Percentiles rank a stretch among this genome's conserved stretches.
These are phyloP conservation scores for Ustilago shanxiensis DNA, from an alignment of 1,284 basidiomycete species.

Conservation along the genomic window DNA sequence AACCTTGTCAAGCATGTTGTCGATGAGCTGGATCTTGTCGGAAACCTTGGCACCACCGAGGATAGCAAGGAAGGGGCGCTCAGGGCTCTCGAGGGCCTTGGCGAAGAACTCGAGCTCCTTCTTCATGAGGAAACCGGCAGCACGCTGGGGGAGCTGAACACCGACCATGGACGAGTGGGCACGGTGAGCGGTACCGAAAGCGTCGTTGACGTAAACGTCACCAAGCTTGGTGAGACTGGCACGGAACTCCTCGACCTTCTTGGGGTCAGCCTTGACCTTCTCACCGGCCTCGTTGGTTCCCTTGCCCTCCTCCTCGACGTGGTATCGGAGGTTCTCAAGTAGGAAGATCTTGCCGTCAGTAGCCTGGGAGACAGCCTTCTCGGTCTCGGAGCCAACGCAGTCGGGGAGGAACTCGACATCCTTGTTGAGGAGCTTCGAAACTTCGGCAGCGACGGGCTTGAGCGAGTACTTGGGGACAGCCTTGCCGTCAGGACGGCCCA, in stretches of 20 bases:
- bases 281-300: conserved; percentile 91
- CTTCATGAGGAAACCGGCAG: conserved; percentile 96
- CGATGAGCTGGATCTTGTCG: conserved; percentile 98
- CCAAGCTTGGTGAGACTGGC: conserved; percentile 89
- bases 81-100: conserved; percentile 93
- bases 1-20: conserved; percentile 99
- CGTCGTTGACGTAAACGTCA: conserved; percentile 98
- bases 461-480: conserved; percentile 90
- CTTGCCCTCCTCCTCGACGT: conserved; percentile 97
- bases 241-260: conserved; percentile 86
- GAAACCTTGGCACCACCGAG: conserved; percentile 98
- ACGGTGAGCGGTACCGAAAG: conserved; percentile 97
- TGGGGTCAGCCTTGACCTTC: conserved; percentile 91
- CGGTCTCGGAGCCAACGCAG: conserved; percentile 87
- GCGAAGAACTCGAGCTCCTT: conserved; percentile 99
- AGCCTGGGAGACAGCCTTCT: conserved; percentile 80
- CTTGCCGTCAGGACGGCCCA: conserved; percentile 96
- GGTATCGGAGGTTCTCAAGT: conserved; percentile 97
- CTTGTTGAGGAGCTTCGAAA: conserved; percentile 71
- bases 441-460: conserved; percentile 78
- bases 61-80: conserved; percentile 96
- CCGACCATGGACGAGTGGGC: conserved; percentile 99
- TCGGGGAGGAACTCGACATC: conserved; percentile 83
- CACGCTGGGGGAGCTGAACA: conserved; percentile 90
- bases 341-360: conserved; percentile 85